Percentiles rank a stretch among this genome's conserved stretches.
Evolutionary conservation across 495 filamentous ascomycete genomes (phyloP).

Genomic region (Lasiosphaeriaceae sp.): DNA sequence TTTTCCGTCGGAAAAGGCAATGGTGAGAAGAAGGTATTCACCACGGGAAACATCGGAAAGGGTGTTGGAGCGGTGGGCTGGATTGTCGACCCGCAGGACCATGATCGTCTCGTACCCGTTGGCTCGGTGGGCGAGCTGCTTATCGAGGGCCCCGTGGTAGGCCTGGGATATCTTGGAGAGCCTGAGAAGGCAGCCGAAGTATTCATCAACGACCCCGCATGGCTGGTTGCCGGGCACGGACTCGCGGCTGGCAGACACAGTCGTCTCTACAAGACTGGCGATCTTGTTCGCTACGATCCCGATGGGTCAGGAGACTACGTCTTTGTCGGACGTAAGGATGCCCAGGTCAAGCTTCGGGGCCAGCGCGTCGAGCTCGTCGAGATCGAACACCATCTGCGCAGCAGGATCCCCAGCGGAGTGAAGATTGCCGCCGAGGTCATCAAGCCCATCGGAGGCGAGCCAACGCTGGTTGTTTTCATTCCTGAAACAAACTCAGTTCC

Average conservation of each 20-base stretch:
- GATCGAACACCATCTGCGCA: slow-evolving; percentile 55
- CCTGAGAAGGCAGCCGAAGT: slow-evolving; percentile 37
- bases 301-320: slow-evolving; percentile 50
- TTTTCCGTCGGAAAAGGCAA: slow-evolving; percentile 28
- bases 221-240: slow-evolving; percentile 41
- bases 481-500: slow-evolving; percentile 24
- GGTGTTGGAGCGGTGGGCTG: slow-evolving; percentile 46
- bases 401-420: slow-evolving; percentile 29
- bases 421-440: slow-evolving; percentile 43
- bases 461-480: slow-evolving; percentile 39
- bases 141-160: slow-evolving; percentile 57
- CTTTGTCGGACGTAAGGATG: slow-evolving; percentile 60
- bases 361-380: slow-evolving; percentile 64
- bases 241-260: slow-evolving; percentile 39
- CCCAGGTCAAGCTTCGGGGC: slow-evolving; percentile 63
- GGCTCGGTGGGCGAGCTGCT: slow-evolving; percentile 68
- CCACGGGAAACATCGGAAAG: slow-evolving; percentile 36
- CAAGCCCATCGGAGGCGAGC: slow-evolving; percentile 34
- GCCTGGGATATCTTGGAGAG: slow-evolving; percentile 46
- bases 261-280: slow-evolving; percentile 65
- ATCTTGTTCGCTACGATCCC: slow-evolving; percentile 56
- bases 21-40: slow-evolving; percentile 9
- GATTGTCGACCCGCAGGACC: slow-evolving; percentile 56
- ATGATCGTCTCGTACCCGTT: slow-evolving; percentile 56
- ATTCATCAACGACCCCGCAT: slow-evolving; percentile 50